These are phyloP conservation scores for Daldinia grandis DNA, from an alignment of 495 filamentous ascomycete genomes.

Conservation along the genomic window DNA sequence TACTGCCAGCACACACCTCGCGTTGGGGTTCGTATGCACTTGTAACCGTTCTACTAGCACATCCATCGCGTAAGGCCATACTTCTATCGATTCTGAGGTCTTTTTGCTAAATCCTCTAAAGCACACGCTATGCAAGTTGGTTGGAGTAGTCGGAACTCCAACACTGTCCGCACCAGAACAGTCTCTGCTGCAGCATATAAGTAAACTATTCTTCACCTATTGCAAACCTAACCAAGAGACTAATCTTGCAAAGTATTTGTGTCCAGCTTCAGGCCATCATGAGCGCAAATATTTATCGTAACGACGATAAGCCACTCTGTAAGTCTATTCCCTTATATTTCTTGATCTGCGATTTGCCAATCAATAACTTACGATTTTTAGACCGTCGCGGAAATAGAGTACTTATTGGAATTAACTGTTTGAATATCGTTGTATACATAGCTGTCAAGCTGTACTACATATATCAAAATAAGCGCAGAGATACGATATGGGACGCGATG, in stretches of 20 bases:
- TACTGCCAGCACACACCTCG: neutral
- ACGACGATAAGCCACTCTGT: conserved; percentile 6
- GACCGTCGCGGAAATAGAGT: conserved; percentile 3
- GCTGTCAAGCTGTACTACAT: neutral
- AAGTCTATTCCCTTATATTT: neutral
- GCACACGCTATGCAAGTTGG: conserved; percentile 5
- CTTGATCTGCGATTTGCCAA: neutral
- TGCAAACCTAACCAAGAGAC: neutral
- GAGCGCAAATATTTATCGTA: conserved; percentile 1
- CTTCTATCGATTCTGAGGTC: neutral
- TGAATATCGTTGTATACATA: conserved; percentile 1
- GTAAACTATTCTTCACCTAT: neutral
- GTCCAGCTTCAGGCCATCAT: conserved; percentile 8
- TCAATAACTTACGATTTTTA: neutral
- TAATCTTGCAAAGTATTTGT: neutral
- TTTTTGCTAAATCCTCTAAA: neutral
- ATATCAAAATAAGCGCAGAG: neutral
- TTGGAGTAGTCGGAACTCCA: conserved; percentile 10
- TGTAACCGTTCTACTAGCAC: neutral
- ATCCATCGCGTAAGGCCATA: neutral
- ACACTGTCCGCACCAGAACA: conserved; percentile 6
- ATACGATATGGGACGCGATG: neutral
- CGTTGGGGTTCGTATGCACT: conserved; percentile 3
- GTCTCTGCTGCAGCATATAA: conserved; percentile 9
- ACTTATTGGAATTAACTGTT: neutral